Conservation (phyloP, 139 green algal species). For the Picocystis salinarum region DNA sequence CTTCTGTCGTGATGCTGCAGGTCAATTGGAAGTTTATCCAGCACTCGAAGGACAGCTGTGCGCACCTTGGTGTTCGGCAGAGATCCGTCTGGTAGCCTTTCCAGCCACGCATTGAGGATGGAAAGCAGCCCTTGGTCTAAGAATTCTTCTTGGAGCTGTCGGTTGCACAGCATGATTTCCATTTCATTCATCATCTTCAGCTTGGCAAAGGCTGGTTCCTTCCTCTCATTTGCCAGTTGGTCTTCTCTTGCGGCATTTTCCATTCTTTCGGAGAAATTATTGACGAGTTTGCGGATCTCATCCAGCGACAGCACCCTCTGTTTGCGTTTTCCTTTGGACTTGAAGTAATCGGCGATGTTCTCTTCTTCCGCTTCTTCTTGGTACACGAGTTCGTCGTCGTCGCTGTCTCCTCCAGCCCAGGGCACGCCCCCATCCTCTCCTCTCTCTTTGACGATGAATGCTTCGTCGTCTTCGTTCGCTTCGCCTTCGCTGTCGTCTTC, state of each 20-base stretch:
- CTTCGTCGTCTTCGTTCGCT: too few species aligned
- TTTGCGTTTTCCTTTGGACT: too few species aligned
- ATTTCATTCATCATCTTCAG: slow-evolving; percentile 31
- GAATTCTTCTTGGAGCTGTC: slow-evolving; percentile 32
- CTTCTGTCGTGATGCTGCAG: slow-evolving; percentile 20
- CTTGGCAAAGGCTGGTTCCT: slow-evolving; percentile 32
- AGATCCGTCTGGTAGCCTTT: slow-evolving; percentile 35
- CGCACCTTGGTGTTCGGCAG: slow-evolving; percentile 42
- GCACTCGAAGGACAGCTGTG: slow-evolving; percentile 22
- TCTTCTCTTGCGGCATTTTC: slow-evolving; percentile 36
- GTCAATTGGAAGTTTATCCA: slow-evolving; percentile 30
- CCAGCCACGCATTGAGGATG: slow-evolving; percentile 43
- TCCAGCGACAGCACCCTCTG: too few species aligned
- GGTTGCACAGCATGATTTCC: slow-evolving; percentile 24
- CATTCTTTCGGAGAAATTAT: too few species aligned
- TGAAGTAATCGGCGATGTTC: too few species aligned
- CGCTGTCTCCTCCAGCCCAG: too few species aligned
- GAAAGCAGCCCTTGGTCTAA: slow-evolving; percentile 32
- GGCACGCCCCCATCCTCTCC: too few species aligned
- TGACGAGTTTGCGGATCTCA: too few species aligned
- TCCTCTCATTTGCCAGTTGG: slow-evolving; percentile 17
- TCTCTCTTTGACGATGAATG: too few species aligned
- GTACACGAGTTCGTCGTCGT: too few species aligned
- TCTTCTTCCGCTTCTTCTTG: too few species aligned
- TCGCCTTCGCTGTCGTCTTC: too few species aligned